Conservation (phyloP, 495 filamentous ascomycete species). For the Penicillium chermesinum region DNA sequence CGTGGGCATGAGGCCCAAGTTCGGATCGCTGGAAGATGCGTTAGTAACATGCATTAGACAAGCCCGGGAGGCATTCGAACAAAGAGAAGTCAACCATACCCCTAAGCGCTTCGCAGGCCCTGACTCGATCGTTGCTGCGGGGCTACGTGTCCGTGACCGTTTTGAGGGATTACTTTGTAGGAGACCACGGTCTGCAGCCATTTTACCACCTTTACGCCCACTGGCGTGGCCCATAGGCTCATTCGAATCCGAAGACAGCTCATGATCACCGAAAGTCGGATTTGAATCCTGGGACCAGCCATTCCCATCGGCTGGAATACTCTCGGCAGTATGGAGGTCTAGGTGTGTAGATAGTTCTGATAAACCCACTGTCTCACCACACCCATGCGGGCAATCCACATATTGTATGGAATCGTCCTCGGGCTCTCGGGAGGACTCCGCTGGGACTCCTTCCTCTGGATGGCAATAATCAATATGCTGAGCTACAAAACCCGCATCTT, state of each 20-base stretch:
- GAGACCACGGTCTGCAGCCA: slow-evolving; percentile 11
- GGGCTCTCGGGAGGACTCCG: slow-evolving; percentile 1
- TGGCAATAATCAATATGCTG: slow-evolving; percentile 54
- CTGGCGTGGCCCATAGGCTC: slow-evolving; percentile 4
- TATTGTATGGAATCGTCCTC: slow-evolving; percentile 41
- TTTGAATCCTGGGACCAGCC: background rate
- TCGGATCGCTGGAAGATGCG: slow-evolving; percentile 41
- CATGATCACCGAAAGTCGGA: background rate
- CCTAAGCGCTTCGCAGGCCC: slow-evolving; percentile 35
- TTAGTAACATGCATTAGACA: no score
- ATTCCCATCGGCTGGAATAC: slow-evolving; percentile 45
- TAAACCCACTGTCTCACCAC: slow-evolving; percentile 60
- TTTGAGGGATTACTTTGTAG: slow-evolving; percentile 10
- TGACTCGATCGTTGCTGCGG: slow-evolving; percentile 4
- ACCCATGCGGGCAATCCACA: slow-evolving; percentile 66
- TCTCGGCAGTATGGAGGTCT: slow-evolving; percentile 65
- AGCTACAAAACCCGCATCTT: slow-evolving; percentile 42
- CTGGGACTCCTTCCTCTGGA: slow-evolving; percentile 38
- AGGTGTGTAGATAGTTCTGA: slow-evolving; percentile 65
- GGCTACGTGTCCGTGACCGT: slow-evolving; percentile 8
- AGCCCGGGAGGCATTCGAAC: no score
- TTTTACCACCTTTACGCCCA: slow-evolving; percentile 12
- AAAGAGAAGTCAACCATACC: slow-evolving; percentile 19
- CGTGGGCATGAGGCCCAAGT: slow-evolving; percentile 79
- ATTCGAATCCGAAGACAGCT: slow-evolving; percentile 10